A percentile compares a stretch with the other conserved stretches of the same genome.
phyloP scores from a whole-genome alignment of 371 early-diverging fungal genomes.

The Mortierella sp. region DNA sequence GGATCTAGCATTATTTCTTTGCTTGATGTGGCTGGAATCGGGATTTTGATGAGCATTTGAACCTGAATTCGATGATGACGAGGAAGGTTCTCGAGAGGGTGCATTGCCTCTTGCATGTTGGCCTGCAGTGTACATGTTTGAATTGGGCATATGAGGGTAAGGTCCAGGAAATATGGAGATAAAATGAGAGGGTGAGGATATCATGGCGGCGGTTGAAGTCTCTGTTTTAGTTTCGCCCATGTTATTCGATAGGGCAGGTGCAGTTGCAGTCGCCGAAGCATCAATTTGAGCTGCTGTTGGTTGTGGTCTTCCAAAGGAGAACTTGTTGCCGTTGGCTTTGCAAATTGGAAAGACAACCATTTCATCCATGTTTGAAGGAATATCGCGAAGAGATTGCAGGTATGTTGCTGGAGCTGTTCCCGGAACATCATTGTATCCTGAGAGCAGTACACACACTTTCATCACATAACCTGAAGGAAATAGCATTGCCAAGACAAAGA shows the following conservation, averaged over 20 bases:
- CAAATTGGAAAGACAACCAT: slow-evolving; percentile 44
- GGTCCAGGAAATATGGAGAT: slow-evolving; percentile 41
- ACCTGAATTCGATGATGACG: not conserved
- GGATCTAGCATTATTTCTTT: slow-evolving; percentile 8
- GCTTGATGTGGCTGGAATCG: slow-evolving; percentile 18
- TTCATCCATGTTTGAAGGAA: slow-evolving; percentile 39
- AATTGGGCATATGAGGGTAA: slow-evolving; percentile 31
- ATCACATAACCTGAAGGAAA: slow-evolving; percentile 61
- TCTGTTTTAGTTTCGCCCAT: not conserved
- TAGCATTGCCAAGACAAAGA: slow-evolving; percentile 54
- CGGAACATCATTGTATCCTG: slow-evolving; percentile 54
- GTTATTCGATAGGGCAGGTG: not conserved
- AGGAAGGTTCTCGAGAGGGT: not conserved
- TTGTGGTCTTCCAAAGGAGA: slow-evolving; percentile 2
- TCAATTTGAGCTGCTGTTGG: not conserved
- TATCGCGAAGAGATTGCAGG: slow-evolving; percentile 21
- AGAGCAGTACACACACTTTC: slow-evolving; percentile 66
- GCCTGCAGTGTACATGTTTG: slow-evolving; percentile 15
- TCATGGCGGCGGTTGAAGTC: not conserved
- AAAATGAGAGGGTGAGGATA: slow-evolving; percentile 26
- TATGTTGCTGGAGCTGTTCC: slow-evolving; percentile 16
- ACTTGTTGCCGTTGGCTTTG: slow-evolving; percentile 23
- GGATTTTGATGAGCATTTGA: not conserved
- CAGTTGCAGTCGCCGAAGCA: not conserved
- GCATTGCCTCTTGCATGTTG: not conserved